Percentiles rank a stretch among this genome's conserved stretches.
Conservation (phyloP, 1,284 basidiomycete species). For the Ceratorhiza oryzae-sativae region DNA sequence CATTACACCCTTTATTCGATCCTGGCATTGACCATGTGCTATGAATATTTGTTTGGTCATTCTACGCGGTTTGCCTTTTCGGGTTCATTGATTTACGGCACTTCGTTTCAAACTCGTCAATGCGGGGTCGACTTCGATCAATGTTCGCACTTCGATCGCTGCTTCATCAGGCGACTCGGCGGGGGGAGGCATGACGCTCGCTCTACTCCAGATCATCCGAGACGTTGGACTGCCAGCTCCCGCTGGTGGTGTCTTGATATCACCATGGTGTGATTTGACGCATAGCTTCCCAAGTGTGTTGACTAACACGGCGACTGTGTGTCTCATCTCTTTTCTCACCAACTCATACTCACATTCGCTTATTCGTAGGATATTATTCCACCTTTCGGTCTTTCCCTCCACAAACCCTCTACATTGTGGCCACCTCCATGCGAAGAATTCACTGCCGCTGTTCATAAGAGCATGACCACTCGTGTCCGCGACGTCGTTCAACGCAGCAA, state of each 20-base stretch:
- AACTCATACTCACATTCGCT: slow-evolving; percentile 12
- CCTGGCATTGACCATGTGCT: neutral
- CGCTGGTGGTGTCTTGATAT: slow-evolving; percentile 42
- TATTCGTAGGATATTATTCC: slow-evolving; percentile 67
- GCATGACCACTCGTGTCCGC: slow-evolving; percentile 10
- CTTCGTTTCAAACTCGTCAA: slow-evolving; percentile 50
- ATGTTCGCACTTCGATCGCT: neutral
- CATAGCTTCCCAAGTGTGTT: slow-evolving; percentile 58
- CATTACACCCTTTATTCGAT: neutral
- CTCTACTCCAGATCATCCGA: slow-evolving; percentile 76
- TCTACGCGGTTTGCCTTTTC: neutral
- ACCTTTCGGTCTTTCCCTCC: slow-evolving; percentile 66
- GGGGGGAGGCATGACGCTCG: slow-evolving; percentile 86
- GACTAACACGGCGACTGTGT: slow-evolving; percentile 56
- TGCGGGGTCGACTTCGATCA: slow-evolving; percentile 44
- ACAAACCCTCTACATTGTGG: slow-evolving; percentile 91
- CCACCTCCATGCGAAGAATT: slow-evolving; percentile 68
- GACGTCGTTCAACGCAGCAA: slow-evolving; percentile 23
- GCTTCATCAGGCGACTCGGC: slow-evolving; percentile 79
- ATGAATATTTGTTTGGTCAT: neutral
- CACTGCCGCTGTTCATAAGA: neutral
- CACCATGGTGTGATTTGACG: slow-evolving; percentile 44
- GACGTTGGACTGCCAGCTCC: slow-evolving; percentile 75
- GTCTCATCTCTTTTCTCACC: slow-evolving; percentile 20
- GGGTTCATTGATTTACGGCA: neutral